Conservation (phyloP, 179 eudicot species). For the Spinacia oleracea region DNA sequence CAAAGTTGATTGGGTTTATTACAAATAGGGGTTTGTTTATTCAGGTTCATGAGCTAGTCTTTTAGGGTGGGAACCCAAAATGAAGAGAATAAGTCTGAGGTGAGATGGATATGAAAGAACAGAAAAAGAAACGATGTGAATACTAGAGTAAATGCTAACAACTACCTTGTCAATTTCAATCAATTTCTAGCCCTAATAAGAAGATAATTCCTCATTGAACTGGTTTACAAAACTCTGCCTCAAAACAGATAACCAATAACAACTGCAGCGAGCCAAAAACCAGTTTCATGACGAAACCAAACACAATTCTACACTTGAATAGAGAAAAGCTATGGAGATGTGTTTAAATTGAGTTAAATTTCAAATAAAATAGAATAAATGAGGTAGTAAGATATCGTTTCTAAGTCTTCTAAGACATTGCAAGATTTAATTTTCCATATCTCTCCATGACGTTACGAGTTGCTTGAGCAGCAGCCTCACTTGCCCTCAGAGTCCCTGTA, state of each 20-base stretch:
- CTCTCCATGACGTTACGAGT: slow-evolving; percentile 84
- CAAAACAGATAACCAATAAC: not conserved
- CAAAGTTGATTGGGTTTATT: too few species aligned
- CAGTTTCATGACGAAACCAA: not conserved
- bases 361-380: not conserved
- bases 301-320: not conserved
- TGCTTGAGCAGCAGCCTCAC: slow-evolving; percentile 96
- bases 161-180: too few species aligned
- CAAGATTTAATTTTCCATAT: slow-evolving; percentile 56
- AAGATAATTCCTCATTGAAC: too few species aligned
- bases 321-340: not conserved
- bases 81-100: too few species aligned
- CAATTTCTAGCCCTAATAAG: too few species aligned
- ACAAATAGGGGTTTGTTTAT: too few species aligned
- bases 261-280: not conserved
- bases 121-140: too few species aligned
- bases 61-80: too few species aligned
- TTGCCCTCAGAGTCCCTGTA: slow-evolving; percentile 76
- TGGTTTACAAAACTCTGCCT: too few species aligned
- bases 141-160: too few species aligned
- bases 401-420: slow-evolving; percentile 34
- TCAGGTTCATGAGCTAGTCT: too few species aligned
- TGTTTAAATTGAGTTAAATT: not conserved
- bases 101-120: too few species aligned
- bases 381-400: not conserved